These are phyloP conservation scores for Tuber aestivum DNA, from an alignment of 495 filamentous ascomycete species.

Conservation along the genomic window DNA sequence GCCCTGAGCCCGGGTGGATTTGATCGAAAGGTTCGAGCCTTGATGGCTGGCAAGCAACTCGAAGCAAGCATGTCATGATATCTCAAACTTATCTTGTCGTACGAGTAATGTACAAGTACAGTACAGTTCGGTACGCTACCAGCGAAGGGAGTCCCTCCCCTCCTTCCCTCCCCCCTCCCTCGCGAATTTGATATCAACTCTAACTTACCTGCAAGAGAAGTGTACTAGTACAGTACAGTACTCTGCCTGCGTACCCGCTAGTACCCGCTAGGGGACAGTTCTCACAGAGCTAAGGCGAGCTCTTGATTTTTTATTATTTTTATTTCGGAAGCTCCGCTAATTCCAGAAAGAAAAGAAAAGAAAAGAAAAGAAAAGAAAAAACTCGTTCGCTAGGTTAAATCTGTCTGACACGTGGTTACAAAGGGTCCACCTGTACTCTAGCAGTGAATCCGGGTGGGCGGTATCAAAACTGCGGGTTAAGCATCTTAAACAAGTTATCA, in stretches of 20 bases:
- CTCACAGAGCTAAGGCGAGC: background rate
- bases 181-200: background rate
- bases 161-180: background rate
- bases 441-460: background rate
- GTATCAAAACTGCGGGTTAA: conserved; percentile 2
- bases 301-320: background rate
- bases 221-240: too few species aligned
- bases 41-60: background rate
- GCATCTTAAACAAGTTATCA: background rate
- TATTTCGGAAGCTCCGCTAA: background rate
- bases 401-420: background rate
- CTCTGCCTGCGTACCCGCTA: background rate
- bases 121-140: background rate
- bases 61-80: background rate
- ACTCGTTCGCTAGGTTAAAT: background rate
- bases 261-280: background rate
- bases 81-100: background rate
- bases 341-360: too few species aligned
- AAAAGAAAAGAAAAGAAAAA: too few species aligned
- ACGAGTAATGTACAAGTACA: too few species aligned
- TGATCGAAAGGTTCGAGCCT: background rate
- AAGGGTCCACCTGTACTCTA: background rate
- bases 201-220: background rate
- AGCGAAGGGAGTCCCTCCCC: background rate
- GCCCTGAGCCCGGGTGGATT: background rate